Percentiles rank a stretch among this genome's conserved stretches.
Conservation (phyloP, 1,284 basidiomycete genomes). For the Microbotryum saponariae region DNA sequence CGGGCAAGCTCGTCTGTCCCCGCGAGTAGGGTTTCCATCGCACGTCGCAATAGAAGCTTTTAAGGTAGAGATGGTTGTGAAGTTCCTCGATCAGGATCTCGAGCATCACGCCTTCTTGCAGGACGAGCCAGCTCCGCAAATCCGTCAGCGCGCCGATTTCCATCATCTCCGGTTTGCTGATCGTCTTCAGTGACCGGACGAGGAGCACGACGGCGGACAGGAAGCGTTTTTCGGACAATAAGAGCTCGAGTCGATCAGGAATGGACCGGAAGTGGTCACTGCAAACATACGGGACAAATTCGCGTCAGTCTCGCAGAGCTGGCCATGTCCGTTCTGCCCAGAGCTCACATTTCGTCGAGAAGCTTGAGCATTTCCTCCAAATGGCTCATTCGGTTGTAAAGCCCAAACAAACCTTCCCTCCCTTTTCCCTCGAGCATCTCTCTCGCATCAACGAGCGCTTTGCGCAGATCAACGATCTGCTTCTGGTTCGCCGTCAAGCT, state of each 20-base stretch:
- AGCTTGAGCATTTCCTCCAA: conserved; percentile 67
- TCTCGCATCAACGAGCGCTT: conserved; percentile 80
- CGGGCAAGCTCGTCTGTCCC: conserved; percentile 61
- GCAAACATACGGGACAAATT: neutral
- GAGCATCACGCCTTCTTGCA: conserved; percentile 78
- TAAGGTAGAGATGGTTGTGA: conserved; percentile 95
- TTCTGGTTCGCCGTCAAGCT: conserved; percentile 74
- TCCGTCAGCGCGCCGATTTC: conserved; percentile 92
- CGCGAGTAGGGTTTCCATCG: conserved; percentile 80
- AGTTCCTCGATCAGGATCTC: conserved; percentile 94
- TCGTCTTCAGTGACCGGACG: conserved; percentile 77
- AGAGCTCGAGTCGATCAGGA: conserved; percentile 81
- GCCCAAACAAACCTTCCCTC: conserved; percentile 26
- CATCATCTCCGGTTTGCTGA: conserved; percentile 83
- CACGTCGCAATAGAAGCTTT: conserved; percentile 89
- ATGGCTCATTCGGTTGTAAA: conserved; percentile 26
- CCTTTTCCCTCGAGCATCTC: conserved; percentile 39
- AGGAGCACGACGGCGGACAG: conserved; percentile 83
- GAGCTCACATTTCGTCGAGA: conserved; percentile 76
- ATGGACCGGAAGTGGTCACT: conserved; percentile 86
- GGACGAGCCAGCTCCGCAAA: conserved; percentile 71
- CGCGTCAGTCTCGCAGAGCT: neutral
- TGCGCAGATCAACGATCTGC: conserved; percentile 62
- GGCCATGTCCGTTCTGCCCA: conserved; percentile 7
- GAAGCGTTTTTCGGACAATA: conserved; percentile 93